Evolutionary conservation across 306 rosid species (phyloP), one percentile per base, ranked within the genome.

Genomic region (Acacia crassicarpa): DNA sequence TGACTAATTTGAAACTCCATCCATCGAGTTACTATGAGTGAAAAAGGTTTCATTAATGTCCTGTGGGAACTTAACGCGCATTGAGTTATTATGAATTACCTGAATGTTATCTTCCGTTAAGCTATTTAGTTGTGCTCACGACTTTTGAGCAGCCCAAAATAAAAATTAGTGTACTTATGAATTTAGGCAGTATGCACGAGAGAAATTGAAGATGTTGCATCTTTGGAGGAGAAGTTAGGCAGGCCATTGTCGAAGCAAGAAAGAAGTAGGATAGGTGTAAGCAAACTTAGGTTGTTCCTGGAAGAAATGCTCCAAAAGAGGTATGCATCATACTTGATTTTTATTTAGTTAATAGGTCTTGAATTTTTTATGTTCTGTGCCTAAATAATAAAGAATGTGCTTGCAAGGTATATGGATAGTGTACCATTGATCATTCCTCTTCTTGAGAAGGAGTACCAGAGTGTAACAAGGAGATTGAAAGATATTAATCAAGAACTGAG

Each of bases 341-440:
- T 62, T 70, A 66, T 67, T 38, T 58, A n/a, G 67, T 73, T 66
- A 25, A 56, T 41, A 59, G 17, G 59, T 84, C 35, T 61, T 74
- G 75, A n/a, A 53, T 48, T 40, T 77, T 30, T 84, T 77, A 43
- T 44, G 72, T 78, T 76, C 61, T 48, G 23, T 78, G 66, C 49
- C 61, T 87, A 62, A 78, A 51, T 84, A 61, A 78, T 81, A 84
- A 62, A 78, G 53, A 84, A 72, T 82, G 83, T 78, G 32, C 78
- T 69, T 89, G 83, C 85, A 77, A 95, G 99, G 97, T 95, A 95
- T 83, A 91, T 95, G 94, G 92, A 87, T 81, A 93, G 87, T 7
- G 92, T 95, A 53, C 99, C 98, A 22, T 76, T 90, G 84, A 93
- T 95, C 87, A 86, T 95, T 86, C 97, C 99, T 61, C 99, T 95